Percentiles rank a stretch among this genome's conserved stretches.
Conservation (phyloP, 164 flowering plant species). For the Sextonia rubra region DNA sequence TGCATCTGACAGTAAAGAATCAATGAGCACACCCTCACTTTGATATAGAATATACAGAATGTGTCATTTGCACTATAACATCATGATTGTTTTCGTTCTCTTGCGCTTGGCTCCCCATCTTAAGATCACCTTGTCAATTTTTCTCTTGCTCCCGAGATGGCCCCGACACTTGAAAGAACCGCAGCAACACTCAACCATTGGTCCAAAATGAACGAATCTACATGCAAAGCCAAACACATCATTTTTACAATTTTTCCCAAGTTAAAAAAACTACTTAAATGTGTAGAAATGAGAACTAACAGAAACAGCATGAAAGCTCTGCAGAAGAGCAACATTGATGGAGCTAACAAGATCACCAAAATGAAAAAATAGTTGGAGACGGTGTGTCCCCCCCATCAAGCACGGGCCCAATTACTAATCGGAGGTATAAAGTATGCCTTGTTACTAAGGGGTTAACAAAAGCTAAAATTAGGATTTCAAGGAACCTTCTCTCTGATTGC, state of each 20-base stretch:
- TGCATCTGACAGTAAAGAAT: slow-evolving; percentile 1
- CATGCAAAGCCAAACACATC: background rate
- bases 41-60: background rate
- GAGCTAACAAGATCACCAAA: too few relatives aligned
- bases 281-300: background rate
- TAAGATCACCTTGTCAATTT: slow-evolving; percentile 29
- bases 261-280: background rate
- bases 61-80: background rate
- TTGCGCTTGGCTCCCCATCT: slow-evolving; percentile 59
- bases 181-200: slow-evolving; percentile 71
- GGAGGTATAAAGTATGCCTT: background rate
- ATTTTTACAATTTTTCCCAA: background rate
- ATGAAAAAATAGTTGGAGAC: too few relatives aligned
- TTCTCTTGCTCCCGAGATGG: slow-evolving; percentile 69
- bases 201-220: slow-evolving; percentile 87
- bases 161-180: slow-evolving; percentile 80
- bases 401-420: background rate
- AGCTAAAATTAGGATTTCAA: too few relatives aligned
- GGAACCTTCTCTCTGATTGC: background rate
- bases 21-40: background rate
- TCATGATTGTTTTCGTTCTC: slow-evolving; percentile 22
- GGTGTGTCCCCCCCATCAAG: background rate
- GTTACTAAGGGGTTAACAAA: background rate
- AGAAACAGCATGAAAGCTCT: too few relatives aligned
- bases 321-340: too few relatives aligned